Evolutionary conservation across 352 stramenopile species (phyloP), one percentile per base, ranked within the genome.

Genomic region (Peronospora farinosa): DNA sequence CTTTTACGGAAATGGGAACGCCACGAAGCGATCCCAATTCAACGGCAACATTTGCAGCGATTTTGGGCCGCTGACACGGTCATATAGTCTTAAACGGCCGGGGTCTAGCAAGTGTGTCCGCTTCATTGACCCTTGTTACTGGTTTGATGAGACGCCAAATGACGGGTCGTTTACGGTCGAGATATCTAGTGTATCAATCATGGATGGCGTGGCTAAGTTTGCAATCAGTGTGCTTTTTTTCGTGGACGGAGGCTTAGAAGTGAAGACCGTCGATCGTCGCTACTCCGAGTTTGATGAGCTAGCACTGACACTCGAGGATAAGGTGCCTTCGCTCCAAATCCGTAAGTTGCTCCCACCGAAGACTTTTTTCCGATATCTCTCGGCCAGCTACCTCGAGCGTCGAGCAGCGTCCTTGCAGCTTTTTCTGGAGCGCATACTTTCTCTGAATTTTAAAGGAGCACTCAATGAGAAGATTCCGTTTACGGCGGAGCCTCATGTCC

Each of bases 211-310:
- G 9, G 80, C 76, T 2, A 74, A 63, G 17, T 92, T 75, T 57
- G 65, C 65, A 0, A 80, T 92, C 41, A 88, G 64, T 45, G 73
- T 92, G 19, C 55, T 92, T 1, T 79, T 60, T 43, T 74, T 78
- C 41, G 32, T 58, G 1, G 53, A 67, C 27, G 68, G 70, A 5
- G 33, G 51, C n/a, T 47, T 81, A 0, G 61, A 81, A 28, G 63
- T 70, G n/a, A 57, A 47, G 9, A 78, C 64, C 0, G 60, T 88
- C 12, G 68, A 81, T 46, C 81, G 65, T 5, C 78, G 81, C 12
- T 92, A 78, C 47, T 81, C 70, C 2, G 81, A 92, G 33, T 92
- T 92, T 45, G 60, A 82, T 25, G 63, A 63, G 8, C 51, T 92
- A 8, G 74, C 67, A 31, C 47, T 69, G 23, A 54, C 61, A 16